Base-by-base conservation (phyloP, 2,329 filamentous ascomycete species). In the Botrytis cinerea region DNA sequence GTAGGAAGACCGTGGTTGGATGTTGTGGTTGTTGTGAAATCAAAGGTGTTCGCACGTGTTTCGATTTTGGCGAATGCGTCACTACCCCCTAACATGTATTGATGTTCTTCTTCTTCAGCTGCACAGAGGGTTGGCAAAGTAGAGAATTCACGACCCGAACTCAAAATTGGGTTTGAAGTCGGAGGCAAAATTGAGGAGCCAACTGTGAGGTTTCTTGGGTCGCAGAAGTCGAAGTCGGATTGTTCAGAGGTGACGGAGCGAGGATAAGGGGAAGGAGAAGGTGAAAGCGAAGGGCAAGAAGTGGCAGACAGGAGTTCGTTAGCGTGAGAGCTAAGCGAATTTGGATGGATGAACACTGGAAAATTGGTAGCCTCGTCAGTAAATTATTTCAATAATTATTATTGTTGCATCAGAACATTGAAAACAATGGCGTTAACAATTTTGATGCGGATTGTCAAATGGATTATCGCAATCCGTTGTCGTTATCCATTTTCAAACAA, bases 191-290 rank as follows among this genome's bases (percentile, higher is more conserved):
- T 87, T 85, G 82, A 72, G 86, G 83, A 80, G 85, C 81, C 84
- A 59, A 97, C 93, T 32, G 93, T 97, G 76, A 98, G 85, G 81
- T 97, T 93, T 80, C 95, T 91, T 48, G 95, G 95, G 81, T 98
- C 95, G 83, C 95, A 97, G 82, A 96, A 97, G 83, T 94, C 91
- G 78, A 94, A 87, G 82, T 94, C 91, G 38, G 68, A 70, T 75
- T 80, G 79, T 80, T 94, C 92, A 2, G 90, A 90, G 63, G 87
- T 85, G 81, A 91, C 85, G 73, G 92, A 90, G 79, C 88, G 86
- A 78, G 93, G 90, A 76, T 93, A 91, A 45, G 93, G 93, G 66
- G 93, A 92, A 28, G 94, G 94, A 46, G 94, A 97, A 32, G 94
- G 94, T 43, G 94, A 97, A 76, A 96, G 89, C 74, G 94, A 96